A percentile compares a stretch with the other conserved stretches of the same genome.
phyloP scores from a whole-genome alignment of 139 green algal species.

The Desmodesmus armatus region DNA sequence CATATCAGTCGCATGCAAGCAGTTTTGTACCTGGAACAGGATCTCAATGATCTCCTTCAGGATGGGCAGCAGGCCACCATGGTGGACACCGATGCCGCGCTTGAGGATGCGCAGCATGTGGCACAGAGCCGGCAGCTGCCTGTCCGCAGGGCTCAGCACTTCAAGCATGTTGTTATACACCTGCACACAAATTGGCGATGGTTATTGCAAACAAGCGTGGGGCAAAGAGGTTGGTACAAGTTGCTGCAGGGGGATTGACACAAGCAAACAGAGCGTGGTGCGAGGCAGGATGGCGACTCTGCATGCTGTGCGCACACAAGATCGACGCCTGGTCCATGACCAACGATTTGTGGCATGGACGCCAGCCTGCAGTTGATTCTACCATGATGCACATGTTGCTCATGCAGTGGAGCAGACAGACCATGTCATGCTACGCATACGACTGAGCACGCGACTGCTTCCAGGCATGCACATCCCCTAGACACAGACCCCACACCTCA shows the following conservation, averaged over 20 bases:
- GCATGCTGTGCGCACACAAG: background rate
- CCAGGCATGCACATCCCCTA: too few relatives aligned
- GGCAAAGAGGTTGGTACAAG: background rate
- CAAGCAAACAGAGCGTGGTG: background rate
- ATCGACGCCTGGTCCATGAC: background rate
- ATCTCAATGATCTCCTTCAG: conserved; percentile 98
- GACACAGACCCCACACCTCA: too few relatives aligned
- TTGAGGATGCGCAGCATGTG: conserved; percentile 87
- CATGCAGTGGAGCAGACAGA: too few relatives aligned
- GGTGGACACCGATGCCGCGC: conserved; percentile 92
- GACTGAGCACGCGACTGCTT: too few relatives aligned
- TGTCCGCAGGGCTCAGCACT: conserved; percentile 85
- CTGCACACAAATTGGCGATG: conserved; percentile 50
- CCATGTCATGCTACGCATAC: too few relatives aligned
- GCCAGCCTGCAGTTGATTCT: too few relatives aligned
- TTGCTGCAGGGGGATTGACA: background rate
- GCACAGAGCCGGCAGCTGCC: conserved; percentile 78
- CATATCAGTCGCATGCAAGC: too few relatives aligned
- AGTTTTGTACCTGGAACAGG: conserved; percentile 95
- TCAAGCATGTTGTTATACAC: conserved; percentile 87
- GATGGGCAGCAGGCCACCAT: conserved; percentile 95
- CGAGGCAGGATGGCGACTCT: background rate
- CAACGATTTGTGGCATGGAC: background rate
- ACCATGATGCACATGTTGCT: too few relatives aligned
- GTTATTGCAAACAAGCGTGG: background rate